Percentiles rank a stretch among this genome's conserved stretches.
These are phyloP conservation scores for Citeromyces hawaiiensis DNA, from an alignment of 1,139 yeast genomes.

Conservation along the genomic window DNA sequence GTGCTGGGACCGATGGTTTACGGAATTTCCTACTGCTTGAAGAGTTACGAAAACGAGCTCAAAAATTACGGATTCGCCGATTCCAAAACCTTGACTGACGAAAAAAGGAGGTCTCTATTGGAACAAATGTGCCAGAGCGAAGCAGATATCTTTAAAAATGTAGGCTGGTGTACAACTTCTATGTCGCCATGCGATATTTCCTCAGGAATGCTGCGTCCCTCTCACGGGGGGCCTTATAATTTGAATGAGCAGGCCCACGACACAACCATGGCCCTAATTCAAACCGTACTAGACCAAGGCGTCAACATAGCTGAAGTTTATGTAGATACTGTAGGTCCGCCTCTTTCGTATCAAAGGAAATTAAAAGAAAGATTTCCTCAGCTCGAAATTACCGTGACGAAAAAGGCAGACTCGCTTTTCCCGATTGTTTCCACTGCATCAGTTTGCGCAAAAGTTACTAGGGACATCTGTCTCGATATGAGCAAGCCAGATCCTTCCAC, in stretches of 20 bases:
- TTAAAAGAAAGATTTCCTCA: slow-evolving; percentile 56
- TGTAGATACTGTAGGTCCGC: slow-evolving; percentile 97
- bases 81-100: slow-evolving; percentile 75
- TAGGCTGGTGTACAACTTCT: slow-evolving; percentile 84
- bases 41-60: slow-evolving; percentile 32
- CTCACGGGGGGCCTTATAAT: slow-evolving; percentile 46
- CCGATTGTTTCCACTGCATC: slow-evolving; percentile 95
- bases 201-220: slow-evolving; percentile 71
- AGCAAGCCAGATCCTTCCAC: slow-evolving; percentile 2
- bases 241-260: slow-evolving; percentile 95
- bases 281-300: slow-evolving; percentile 42
- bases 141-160: slow-evolving; percentile 34
- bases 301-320: slow-evolving; percentile 58
- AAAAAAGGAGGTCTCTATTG: slow-evolving; percentile 50
- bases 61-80: slow-evolving; percentile 75
- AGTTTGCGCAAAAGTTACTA: slow-evolving; percentile 92
- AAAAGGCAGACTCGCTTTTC: slow-evolving; percentile 88
- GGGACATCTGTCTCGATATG: slow-evolving; percentile 57
- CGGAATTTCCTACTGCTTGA: slow-evolving; percentile 68
- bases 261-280: slow-evolving; percentile 71
- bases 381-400: slow-evolving; percentile 71
- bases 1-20: slow-evolving; percentile 97
- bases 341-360: slow-evolving; percentile 68
- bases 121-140: slow-evolving; percentile 34
- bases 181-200: slow-evolving; percentile 84